A percentile compares a stretch with the other conserved stretches of the same genome.
Conservation (phyloP, 164 flowering plant species). For the Tetracentron sinense region DNA sequence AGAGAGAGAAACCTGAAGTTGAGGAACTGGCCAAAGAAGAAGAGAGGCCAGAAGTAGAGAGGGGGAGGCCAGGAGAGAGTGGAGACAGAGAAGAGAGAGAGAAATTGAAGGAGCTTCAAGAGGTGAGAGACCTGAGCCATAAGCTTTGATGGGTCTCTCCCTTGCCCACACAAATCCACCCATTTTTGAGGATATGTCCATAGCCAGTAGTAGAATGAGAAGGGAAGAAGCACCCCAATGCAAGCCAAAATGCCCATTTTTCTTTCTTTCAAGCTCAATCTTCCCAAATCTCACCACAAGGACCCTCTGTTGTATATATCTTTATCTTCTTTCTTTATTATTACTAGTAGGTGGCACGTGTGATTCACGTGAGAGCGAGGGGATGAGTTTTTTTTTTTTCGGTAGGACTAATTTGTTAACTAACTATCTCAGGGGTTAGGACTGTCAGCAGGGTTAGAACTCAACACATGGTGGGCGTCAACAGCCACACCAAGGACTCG, state of each 20-base stretch:
- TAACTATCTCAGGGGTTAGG: too few species aligned
- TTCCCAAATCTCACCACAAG: too few species aligned
- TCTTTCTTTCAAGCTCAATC: too few species aligned
- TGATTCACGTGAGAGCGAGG: too few species aligned
- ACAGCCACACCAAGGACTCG: too few species aligned
- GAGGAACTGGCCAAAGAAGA: slow-evolving; percentile 79
- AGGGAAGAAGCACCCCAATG: slow-evolving; percentile 57
- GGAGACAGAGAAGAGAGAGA: slow-evolving; percentile 68
- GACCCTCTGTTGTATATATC: too few species aligned
- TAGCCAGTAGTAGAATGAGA: slow-evolving; percentile 74
- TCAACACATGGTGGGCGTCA: too few species aligned
- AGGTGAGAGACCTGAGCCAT: slow-evolving; percentile 79
- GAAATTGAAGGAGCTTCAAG: slow-evolving; percentile 66
- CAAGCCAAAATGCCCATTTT: slow-evolving; percentile 54
- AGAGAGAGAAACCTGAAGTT: slow-evolving; percentile 60
- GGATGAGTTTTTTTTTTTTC: too few species aligned
- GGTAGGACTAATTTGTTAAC: too few species aligned
- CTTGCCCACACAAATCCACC: slow-evolving; percentile 72
- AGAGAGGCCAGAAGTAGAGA: slow-evolving; percentile 73
- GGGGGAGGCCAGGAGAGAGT: slow-evolving; percentile 81
- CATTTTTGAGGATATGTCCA: slow-evolving; percentile 76
- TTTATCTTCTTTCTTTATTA: too few species aligned
- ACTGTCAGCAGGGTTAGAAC: too few species aligned
- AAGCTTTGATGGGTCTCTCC: slow-evolving; percentile 57
- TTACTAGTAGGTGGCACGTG: too few species aligned